Evolutionary conservation across 805 yeast genomes (phyloP), one percentile per base, ranked within the genome.

Genomic region (Kluyveromyces aestuarii): DNA sequence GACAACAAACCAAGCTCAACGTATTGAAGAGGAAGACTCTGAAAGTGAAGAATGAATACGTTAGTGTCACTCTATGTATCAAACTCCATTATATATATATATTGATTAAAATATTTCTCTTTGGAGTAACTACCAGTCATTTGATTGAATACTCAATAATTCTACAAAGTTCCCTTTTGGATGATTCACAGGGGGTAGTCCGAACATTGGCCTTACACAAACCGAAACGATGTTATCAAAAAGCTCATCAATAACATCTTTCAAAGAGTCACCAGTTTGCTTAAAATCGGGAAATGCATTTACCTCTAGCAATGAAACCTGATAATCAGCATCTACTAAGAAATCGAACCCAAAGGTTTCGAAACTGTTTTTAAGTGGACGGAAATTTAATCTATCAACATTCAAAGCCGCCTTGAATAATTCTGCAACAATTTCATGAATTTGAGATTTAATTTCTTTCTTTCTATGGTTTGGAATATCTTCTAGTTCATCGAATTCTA

Each of bases 231-330:
- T 77, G 10, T 74, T 74, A 27, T 76, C 80, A 58, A 90, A 85
- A 41, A 90, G 69, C 36, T 76, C 84, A 53, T 74, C 73, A 30
- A 93, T 85, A 19, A 88, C 59, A 2, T 57, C 70, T 59, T 84
- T 85, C 56, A 91, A 71, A 8, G 76, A 84, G 14, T 70, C 77
- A 16, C 99, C 99, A 0, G 98, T 93, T 67, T 93, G 99, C 60
- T 88, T 89, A 69, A 93, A 93, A 62, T 93, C 99, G 1, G 99
- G 99, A 61, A 84, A 93, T 14, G 98, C 83, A 60, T 93, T 93
- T 41, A 89, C 87, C 64, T 93, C 98, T 40, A 91, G 68, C 27
- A 93, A 61, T 41, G 72, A 73, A 2, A 85, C 91, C 13, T 73
- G 63, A 19, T 65, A 61, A 30, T 77, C 70, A 2, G 66, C 69